These are phyloP conservation scores for Kondoa malvinella DNA, from an alignment of 768 basidiomycete species.

Conservation along the genomic window DNA sequence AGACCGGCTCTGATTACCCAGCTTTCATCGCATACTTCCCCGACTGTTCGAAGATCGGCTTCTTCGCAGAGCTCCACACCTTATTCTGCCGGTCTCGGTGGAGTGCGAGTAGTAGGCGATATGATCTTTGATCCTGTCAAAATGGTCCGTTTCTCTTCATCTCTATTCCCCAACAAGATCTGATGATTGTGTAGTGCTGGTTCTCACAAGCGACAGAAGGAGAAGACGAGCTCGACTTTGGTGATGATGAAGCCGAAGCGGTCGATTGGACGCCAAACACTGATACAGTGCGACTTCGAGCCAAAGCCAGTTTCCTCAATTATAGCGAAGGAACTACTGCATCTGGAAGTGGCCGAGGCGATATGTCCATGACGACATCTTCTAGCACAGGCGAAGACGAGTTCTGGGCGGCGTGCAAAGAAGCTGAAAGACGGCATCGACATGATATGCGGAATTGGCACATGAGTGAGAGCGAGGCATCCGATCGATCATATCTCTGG, in stretches of 20 bases:
- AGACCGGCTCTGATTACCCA: constrained; percentile 69
- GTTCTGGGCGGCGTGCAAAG: constrained; percentile 1
- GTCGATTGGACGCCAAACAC: background rate
- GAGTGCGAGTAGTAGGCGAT: constrained; percentile 81
- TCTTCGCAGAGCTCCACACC: background rate
- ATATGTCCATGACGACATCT: background rate
- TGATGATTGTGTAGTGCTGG: constrained; percentile 61
- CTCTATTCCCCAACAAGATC: background rate
- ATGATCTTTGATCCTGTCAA: constrained; percentile 91
- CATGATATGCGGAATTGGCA: constrained; percentile 3
- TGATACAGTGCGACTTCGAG: background rate
- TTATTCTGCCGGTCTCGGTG: constrained; percentile 27
- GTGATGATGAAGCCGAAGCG: constrained; percentile 14
- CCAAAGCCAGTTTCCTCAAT: constrained; percentile 5
- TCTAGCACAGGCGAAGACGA: background rate
- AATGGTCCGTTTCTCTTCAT: constrained; percentile 48
- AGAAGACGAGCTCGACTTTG: constrained; percentile 42
- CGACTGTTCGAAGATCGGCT: constrained; percentile 4
- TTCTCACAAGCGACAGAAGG: constrained; percentile 85
- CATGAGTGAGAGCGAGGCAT: background rate
- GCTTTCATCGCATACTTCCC: background rate
- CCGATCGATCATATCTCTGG: constrained; percentile 1
- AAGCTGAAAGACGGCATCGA: constrained; percentile 1
- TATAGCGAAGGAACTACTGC: background rate
- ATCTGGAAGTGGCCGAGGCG: background rate